Percentiles rank a stretch among this genome's conserved stretches.
Conservation (phyloP, 208 protist genomes). For the Crithidia bombi region DNA sequence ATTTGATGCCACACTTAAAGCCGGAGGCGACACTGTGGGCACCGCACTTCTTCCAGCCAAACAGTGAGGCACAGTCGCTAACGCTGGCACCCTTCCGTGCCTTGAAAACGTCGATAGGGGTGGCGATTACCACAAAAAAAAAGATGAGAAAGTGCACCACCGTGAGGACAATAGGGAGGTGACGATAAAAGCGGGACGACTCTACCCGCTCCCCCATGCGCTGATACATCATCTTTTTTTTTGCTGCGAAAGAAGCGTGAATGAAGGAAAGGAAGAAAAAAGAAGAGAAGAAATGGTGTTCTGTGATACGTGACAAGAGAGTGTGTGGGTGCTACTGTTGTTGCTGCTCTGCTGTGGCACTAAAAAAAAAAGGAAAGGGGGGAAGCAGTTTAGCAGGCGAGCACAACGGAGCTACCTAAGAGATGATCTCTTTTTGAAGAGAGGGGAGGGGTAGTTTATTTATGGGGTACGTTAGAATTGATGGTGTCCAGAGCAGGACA, state of each 20-base stretch:
- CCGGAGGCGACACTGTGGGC: constrained; percentile 17
- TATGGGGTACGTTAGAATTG: too few relatives aligned
- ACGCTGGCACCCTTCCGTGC: background rate
- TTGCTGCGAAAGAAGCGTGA: too few relatives aligned
- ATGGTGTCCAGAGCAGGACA: too few relatives aligned
- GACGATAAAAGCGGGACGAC: constrained; percentile 23
- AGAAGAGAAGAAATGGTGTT: too few relatives aligned
- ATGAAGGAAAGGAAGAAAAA: constrained; percentile 18
- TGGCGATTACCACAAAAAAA: constrained; percentile 40
- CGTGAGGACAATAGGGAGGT: constrained; percentile 25
- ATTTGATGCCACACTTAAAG: constrained; percentile 41
- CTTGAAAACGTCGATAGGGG: constrained; percentile 48
- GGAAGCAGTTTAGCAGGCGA: too few relatives aligned
- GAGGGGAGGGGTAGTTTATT: too few relatives aligned
- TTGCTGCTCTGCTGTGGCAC: background rate
- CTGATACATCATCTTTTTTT: constrained; percentile 27
- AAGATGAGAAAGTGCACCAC: constrained; percentile 36
- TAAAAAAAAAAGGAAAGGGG: too few relatives aligned
- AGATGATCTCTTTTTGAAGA: too few relatives aligned
- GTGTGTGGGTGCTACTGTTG: background rate
- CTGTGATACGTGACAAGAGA: too few relatives aligned
- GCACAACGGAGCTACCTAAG: too few relatives aligned
- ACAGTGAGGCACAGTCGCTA: constrained; percentile 40
- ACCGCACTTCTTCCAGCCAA: constrained; percentile 41
- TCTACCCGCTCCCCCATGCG: constrained; percentile 19